A percentile compares a stretch with the other conserved stretches of the same genome.
These are phyloP conservation scores for Pelargonium nanum DNA, from an alignment of 345 rosid genomes.

Conservation along the genomic window DNA sequence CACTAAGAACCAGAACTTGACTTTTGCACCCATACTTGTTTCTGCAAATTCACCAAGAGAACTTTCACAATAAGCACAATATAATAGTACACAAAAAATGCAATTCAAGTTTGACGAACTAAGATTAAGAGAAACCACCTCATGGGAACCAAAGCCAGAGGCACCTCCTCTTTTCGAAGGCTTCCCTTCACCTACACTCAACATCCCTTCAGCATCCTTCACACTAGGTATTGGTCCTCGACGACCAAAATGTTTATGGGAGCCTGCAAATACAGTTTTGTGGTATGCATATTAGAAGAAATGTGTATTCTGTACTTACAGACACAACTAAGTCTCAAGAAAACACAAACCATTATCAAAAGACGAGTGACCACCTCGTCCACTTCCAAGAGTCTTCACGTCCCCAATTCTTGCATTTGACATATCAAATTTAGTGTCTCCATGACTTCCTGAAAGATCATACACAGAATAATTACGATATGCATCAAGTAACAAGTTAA, in stretches of 20 bases:
- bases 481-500: not conserved
- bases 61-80: not conserved
- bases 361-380: conserved; percentile 20
- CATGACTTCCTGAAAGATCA: not conserved
- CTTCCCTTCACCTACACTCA: conserved; percentile 23
- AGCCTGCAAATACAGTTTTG: conserved; percentile 22
- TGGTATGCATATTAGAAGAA: not conserved
- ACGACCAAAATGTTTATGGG: conserved; percentile 30
- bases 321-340: not conserved
- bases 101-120: not conserved
- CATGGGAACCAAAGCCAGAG: conserved; percentile 29
- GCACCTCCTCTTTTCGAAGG: conserved; percentile 29
- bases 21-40: conserved; percentile 64
- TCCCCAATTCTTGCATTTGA: conserved; percentile 23
- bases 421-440: conserved; percentile 20
- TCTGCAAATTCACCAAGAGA: conserved; percentile 26
- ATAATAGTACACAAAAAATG: not conserved
- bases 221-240: conserved; percentile 25
- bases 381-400: conserved; percentile 22
- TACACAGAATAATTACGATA: not conserved
- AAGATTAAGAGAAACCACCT: conserved; percentile 16
- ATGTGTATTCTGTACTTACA: not conserved
- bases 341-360: conserved; percentile 32
- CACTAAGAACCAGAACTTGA: conserved; percentile 35
- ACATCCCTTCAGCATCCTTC: conserved; percentile 30